Evolutionary conservation across 2,329 filamentous ascomycete genomes (phyloP), one percentile per base, ranked within the genome.

Genomic region (Fonsecaea nubica): DNA sequence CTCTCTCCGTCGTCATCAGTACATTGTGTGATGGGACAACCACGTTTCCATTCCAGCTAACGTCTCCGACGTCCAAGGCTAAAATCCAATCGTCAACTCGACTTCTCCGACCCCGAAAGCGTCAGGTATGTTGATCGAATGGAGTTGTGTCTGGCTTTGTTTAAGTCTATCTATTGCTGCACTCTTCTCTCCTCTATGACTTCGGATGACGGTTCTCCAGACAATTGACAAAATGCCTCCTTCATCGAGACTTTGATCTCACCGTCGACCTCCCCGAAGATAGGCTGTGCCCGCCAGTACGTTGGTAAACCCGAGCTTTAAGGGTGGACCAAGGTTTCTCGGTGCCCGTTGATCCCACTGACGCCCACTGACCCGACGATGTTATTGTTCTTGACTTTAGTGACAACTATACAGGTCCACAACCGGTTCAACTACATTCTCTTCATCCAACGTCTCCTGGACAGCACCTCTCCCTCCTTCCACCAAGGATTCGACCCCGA

Each of bases 381-480:
- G 7, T 13, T 12, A 8, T 55, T 38, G n/a, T 12, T 54, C 32
- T 9, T 63, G 58, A 67, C 45, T 21, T 18, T 42, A 12, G n/a
- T 33, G 9, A 63, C 18, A 9, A 9, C 40, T 57, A 25, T 13
- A 18, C n/a, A 65, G 38, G 55, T 65, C 32, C 60, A 58, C 40
- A 65, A 65, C 33, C 56, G 66, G 56, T 89, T 96, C 77, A 95
- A 94, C 75, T 99, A 99, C 76, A 87, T 98, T 21, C 81, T 93
- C 8, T 98, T 93, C 93, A 81, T 98, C 1, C 92, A 96, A 74
- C 84, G 85, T 2, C 85, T 99, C 0, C 76, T 98, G 6, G 92
- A 96, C 74, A 89, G 87, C 0, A 90, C 89, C 0, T 80, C 80
- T 9, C 79, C 80, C 15, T 72, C 78, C 64, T 80, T 82, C 67